These are phyloP conservation scores for Odonthalia washingtoniensis DNA, from an alignment of 31 red algal species.

Conservation along the genomic window DNA sequence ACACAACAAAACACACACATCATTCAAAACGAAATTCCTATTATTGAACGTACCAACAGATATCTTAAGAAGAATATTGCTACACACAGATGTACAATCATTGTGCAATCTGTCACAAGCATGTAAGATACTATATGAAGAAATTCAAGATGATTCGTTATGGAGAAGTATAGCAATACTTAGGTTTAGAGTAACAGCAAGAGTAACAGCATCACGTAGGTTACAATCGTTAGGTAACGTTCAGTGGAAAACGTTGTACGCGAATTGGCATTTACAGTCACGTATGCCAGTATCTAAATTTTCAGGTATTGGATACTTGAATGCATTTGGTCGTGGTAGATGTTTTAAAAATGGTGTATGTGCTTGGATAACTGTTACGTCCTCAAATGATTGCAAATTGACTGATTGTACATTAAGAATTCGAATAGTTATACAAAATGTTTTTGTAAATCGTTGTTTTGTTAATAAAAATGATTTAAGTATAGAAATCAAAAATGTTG, in stretches of 20 bases:
- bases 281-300: constrained; percentile 28
- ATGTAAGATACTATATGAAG: background rate
- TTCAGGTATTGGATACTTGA: background rate
- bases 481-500: background rate
- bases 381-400: constrained; percentile 26
- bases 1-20: too few species aligned
- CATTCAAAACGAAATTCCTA: too few species aligned
- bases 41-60: background rate
- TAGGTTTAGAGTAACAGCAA: constrained; percentile 10
- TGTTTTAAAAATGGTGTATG: background rate
- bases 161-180: background rate
- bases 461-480: background rate
- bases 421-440: constrained; percentile 35
- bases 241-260: constrained; percentile 13
- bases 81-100: background rate
- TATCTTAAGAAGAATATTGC: background rate
- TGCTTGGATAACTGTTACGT: constrained; percentile 13
- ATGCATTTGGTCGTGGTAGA: background rate
- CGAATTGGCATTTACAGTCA: constrained; percentile 20
- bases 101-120: constrained; percentile 29
- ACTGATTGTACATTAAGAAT: constrained; percentile 11
- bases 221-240: background rate
- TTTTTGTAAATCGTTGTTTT: background rate
- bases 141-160: background rate
- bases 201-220: background rate